Evolutionary conservation across 164 flowering plant species (phyloP).

Genomic region (Vitis riparia): DNA sequence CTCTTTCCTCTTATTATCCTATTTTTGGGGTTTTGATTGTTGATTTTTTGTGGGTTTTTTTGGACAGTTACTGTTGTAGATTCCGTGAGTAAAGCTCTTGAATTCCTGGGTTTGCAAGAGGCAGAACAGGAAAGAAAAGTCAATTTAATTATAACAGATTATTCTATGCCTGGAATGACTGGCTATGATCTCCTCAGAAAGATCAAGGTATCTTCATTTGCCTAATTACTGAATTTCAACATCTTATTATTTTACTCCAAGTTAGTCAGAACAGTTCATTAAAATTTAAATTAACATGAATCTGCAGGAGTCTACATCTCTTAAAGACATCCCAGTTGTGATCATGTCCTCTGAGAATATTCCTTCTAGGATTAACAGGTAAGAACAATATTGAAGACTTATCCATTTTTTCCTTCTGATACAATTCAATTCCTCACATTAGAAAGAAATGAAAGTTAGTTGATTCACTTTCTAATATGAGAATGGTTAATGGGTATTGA

Average conservation of each 20-base stretch:
- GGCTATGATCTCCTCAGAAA: constrained; percentile 54
- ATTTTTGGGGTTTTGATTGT: neutral
- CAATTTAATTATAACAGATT: constrained; percentile 48
- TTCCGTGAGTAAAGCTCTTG: constrained; percentile 46
- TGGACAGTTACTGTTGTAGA: constrained; percentile 48
- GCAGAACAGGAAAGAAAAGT: constrained; percentile 29
- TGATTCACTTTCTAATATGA: neutral
- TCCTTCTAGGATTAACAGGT: constrained; percentile 55
- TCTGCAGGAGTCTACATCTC: constrained; percentile 38
- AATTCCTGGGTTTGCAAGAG: constrained; percentile 37
- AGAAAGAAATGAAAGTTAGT: neutral
- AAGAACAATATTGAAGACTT: neutral
- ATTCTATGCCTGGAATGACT: constrained; percentile 56
- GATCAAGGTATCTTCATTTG: constrained; percentile 31
- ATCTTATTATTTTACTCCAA: neutral
- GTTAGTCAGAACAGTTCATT: neutral
- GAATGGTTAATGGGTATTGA: constrained; percentile 6
- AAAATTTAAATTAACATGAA: neutral
- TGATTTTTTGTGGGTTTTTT: neutral
- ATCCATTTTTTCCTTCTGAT: neutral
- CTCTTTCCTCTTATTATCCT: no score
- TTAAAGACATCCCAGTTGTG: constrained; percentile 54
- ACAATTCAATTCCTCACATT: neutral
- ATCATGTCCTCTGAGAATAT: constrained; percentile 63
- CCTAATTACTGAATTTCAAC: neutral